Evolutionary conservation across 164 flowering plant genomes (phyloP), one percentile per base, ranked within the genome.

Genomic region (Stephania cephalantha): DNA sequence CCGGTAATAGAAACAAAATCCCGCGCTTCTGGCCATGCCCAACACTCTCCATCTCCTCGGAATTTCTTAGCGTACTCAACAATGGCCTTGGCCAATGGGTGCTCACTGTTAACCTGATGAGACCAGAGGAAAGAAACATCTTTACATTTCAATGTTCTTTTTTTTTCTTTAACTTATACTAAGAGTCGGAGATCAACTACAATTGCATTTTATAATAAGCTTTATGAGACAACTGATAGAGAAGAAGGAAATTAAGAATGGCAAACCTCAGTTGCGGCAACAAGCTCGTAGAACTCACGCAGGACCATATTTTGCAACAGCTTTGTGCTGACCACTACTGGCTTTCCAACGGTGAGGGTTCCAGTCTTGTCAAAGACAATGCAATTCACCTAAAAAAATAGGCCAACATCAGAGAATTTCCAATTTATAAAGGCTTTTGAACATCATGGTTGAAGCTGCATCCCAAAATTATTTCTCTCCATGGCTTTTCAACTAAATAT

Each of bases 301-400:
- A 87, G 85, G 7, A 75, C 85, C 88, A 90, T 85, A 71, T 82
- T 85, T 75, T 86, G 88, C 61, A 90, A 78, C 35, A 91, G 89
- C 80, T 76, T 88, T 58, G 95, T 88, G 73, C 63, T 85, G 15
- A 90, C 91, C 17, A 94, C 95, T 55, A 89, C 87, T 42, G 98
- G 97, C 79, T 92, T 92, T 63, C 97, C 97, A 15, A 84, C 76
- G 25, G 98, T 94, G 69, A 94, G 97, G 64, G 97, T 94, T 30
- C 98, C 97, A 1, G 98, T 94, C 84, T 94, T 92, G 86, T 94
- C 97, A 78, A 94, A 94, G 65, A 94, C 95, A 72, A 92, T 87
- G 82, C 95, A 92, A 70, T 88, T 82, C 70, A 94, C 95, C 98
- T 92, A 73, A 76, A 84, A 65, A 70, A 55, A 79, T 18, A 25